Evolutionary conservation across 2,329 filamentous ascomycete genomes (phyloP).

Genomic region (Botryotinia narcissicola): DNA sequence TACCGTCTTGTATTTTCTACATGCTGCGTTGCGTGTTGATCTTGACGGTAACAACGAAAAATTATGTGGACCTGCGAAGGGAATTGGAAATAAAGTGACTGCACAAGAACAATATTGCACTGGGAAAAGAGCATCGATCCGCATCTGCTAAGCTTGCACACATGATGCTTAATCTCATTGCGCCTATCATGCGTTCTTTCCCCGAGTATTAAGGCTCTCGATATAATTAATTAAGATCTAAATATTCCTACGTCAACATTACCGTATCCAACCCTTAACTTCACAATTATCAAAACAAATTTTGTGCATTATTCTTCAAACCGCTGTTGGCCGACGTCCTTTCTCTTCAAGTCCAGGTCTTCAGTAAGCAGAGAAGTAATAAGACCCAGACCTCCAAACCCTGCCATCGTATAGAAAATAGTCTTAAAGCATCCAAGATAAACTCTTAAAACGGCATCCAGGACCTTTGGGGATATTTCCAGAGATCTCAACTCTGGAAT

Average conservation of each 20-base stretch:
- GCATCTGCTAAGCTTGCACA: no score
- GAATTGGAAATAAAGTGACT: no score
- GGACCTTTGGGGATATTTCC: neutral
- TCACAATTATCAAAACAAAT: neutral
- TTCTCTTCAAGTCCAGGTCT: neutral
- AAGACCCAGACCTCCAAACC: neutral
- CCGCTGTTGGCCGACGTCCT: neutral
- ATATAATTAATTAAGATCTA: no score
- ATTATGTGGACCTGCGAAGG: no score
- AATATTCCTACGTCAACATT: no score
- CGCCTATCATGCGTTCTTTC: no score
- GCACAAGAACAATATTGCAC: no score
- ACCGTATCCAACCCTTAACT: neutral
- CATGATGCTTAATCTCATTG: no score
- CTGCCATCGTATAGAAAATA: neutral
- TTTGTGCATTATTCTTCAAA: neutral
- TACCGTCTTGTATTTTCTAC: no score
- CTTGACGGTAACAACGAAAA: no score
- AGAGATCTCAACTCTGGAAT: neutral
- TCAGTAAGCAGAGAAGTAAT: neutral
- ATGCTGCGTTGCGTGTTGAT: accelerated
- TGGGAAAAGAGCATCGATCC: no score
- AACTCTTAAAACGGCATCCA: neutral
- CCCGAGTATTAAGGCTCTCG: no score
- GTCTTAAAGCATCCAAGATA: neutral